Evolutionary conservation across 371 early-diverging fungal genomes (phyloP), one percentile per base, ranked within the genome.

Genomic region (Mucor irregularis): DNA sequence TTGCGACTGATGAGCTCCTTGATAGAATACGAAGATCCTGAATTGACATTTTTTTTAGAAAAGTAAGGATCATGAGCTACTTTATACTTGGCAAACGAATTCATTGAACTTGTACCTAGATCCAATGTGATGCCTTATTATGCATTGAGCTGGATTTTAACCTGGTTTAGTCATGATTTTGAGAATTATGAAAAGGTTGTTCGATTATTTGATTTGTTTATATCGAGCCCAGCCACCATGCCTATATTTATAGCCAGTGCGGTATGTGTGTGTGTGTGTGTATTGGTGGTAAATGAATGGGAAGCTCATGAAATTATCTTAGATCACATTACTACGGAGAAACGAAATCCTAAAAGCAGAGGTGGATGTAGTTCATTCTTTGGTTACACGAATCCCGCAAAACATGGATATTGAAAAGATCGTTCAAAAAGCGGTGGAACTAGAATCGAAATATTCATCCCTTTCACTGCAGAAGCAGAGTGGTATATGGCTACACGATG

Each of bases 111-210:
- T 37, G 8, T 37, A 14, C 28, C 14, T 49, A 69, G 74, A 40
- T 62, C 64, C 33, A 70, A 74, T 33, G 76, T 90, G 16, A 84
- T 86, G 58, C 90, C 93, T 14, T 90, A 87, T 62, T 94, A 90
- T 68, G 88, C 88, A 11, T 62, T 94, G 33, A 87, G 89, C 60
- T 94, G 93, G 93, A 73, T 93, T 35, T 68, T 94, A 34, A 91
- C 94, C 10, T 94, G 95, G 95, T 90, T 84, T 59, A 85, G 89
- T 21, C 95, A 94, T 64, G 87, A 93, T 61, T 54, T 94, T 33
- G 66, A 69, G 24, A 74, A 77, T 57, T 81, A 88, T 40, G 68
- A 66, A 35, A 78, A 76, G 31, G 73, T 88, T 21, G 69, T 84
- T 33, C 81, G 93, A 17, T 63, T 94, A 10, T 91, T 85, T 61